Evolutionary conservation across 2,329 filamentous ascomycete genomes (phyloP), one percentile per base, ranked within the genome.

Genomic region (Magnaporthiopsis rhizophila): DNA sequence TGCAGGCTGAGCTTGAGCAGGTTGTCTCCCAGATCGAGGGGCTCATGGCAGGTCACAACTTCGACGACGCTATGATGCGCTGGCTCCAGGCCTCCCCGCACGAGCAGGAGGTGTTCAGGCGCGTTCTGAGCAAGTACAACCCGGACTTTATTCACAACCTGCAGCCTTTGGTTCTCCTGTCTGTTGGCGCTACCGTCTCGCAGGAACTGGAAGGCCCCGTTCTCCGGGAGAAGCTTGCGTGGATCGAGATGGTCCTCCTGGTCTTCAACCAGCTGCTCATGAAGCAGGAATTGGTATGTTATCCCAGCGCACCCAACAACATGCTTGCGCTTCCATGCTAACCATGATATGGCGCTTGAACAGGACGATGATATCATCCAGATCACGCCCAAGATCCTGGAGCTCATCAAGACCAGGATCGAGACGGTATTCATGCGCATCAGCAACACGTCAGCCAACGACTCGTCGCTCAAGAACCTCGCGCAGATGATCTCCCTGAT

Each of bases 21-120:
- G 76, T 81, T 62, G 80, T 89, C 28, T 80, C 84, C 24, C 77
- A 80, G 30, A 87, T 94, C 65, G 85, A 86, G 62, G 75, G 79
- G 61, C 77, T 86, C 58, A 86, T 95, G 76, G 79, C 82, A 50
- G 80, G 83, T 36, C 84, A 84, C 28, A 82, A 84, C 50, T 82
- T 83, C 64, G 86, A 89, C 70, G 82, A 84, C 63, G 87, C 85
- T 58, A 81, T 88, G 72, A 81, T 89, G 65, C 83, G 83, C 66
- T 89, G 87, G 87, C 82, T 89, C 64, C 87, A 90, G 74, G 83
- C 82, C 68, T 82, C 81, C 21, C 81, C 83, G 45, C 71, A 72
- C 61, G 83, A 87, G 71, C 81, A 86, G 65, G 83, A 87, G 66
- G 82, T 89, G 62, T 90, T 89, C 73, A 79, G 82, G 38, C 77